Conservation (phyloP, 192 early-diverging fungal genomes). For the Coemansia sp. region DNA sequence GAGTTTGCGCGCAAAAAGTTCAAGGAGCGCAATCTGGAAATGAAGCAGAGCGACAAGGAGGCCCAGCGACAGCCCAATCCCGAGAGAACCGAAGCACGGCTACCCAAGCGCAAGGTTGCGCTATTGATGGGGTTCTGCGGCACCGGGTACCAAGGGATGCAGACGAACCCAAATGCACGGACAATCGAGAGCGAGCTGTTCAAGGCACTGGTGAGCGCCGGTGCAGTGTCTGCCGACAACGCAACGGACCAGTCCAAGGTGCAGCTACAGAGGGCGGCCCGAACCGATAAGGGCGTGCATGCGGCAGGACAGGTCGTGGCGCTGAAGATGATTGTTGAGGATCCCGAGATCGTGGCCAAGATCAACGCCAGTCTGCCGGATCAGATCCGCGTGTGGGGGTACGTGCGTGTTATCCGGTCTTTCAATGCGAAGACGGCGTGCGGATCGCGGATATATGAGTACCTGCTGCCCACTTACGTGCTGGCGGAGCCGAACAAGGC, state of each 20-base stretch:
- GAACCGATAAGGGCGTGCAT: slow-evolving; percentile 99
- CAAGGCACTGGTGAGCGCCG: slow-evolving; percentile 77
- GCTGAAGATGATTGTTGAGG: slow-evolving; percentile 84
- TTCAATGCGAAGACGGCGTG: slow-evolving; percentile 93
- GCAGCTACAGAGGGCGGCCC: slow-evolving; percentile 83
- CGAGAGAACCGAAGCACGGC: slow-evolving; percentile 38
- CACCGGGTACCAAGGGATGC: slow-evolving; percentile 96
- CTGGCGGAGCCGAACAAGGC: slow-evolving; percentile 57
- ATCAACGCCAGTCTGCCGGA: slow-evolving; percentile 84
- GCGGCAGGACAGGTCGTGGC: slow-evolving; percentile 95
- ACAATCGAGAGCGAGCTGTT: slow-evolving; percentile 92
- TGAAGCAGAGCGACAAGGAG: slow-evolving; percentile 5
- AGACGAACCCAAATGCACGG: slow-evolving; percentile 78
- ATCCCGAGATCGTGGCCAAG: slow-evolving; percentile 67
- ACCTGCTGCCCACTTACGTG: slow-evolving; percentile 90
- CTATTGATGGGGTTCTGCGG: slow-evolving; percentile 93
- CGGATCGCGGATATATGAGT: slow-evolving; percentile 96
- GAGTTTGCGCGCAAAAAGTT: slow-evolving; percentile 37
- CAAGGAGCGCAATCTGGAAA: slow-evolving; percentile 14
- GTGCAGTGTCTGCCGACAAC: slow-evolving; percentile 86
- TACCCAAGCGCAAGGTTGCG: slow-evolving; percentile 87
- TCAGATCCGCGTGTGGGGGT: slow-evolving; percentile 90
- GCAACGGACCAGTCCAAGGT: slow-evolving; percentile 79
- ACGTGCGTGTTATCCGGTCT: slow-evolving; percentile 63
- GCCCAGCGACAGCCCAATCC: slow-evolving; percentile 7